Evolutionary conservation across 805 yeast genomes (phyloP), one percentile per base, ranked within the genome.

Genomic region (Yamadazyma nakazawae): DNA sequence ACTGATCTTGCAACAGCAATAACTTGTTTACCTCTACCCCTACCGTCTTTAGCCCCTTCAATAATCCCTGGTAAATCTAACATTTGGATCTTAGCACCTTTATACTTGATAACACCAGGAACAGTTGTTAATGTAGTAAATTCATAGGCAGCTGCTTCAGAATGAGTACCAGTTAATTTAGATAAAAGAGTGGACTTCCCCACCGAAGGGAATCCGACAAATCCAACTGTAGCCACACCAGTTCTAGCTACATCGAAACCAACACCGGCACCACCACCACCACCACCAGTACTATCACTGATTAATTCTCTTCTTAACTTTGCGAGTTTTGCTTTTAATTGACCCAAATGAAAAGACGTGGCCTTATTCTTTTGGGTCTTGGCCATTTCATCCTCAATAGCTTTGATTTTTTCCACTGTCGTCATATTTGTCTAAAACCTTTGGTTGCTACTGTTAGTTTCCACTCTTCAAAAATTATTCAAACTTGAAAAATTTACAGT

Each of bases 1-100:
- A 97, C 95, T 2, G 97, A 89, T 68, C 99, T 81, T n/a, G 98
- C 98, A 49, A 94, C 99, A 2, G 99, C 99, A 69, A 94, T 94
- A 46, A 94, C 99, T 70, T 94, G 99, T 57, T 80, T 85, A 77
- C 96, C 96, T 76, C 96, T 78, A 71, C 96, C 96, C 64, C 85
- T 81, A 69, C 96, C 96, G 60, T 87, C 94, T 55, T 86, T 86
- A 52, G 96, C 96, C 68, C 95, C 95, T 67, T 87, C 94, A 60
- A 87, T 86, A 56, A 87, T 87, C 63, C 96, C 96, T 8, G 96
- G 96, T 53, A 87, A 79, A 78, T 87, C 96, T 59, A 87, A 69
- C 96, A 94, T 89, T 73, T 94, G 99, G 54, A 94, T 85, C 72
- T 89, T 92, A 44, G 99, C 98, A 61, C 99, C 99, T 57, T 91